Base-by-base conservation (phyloP, 2,329 filamentous ascomycete genomes). In the Trichoderma harzianum region DNA sequence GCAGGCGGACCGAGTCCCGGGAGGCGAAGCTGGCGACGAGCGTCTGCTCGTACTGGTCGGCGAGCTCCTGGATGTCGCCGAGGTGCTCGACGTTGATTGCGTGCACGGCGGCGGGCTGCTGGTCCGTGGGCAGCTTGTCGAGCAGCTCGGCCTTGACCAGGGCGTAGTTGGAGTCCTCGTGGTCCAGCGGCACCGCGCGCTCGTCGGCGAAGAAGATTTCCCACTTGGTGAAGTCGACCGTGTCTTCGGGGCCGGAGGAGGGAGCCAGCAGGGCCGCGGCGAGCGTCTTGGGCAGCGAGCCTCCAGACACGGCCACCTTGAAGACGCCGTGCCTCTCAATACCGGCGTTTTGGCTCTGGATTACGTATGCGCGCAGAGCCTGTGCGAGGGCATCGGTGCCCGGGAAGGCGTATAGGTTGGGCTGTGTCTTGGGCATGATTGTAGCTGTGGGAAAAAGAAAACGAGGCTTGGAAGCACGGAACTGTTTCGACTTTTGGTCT, bases 131-230 rank as follows among this genome's bases (percentile, higher is more conserved):
- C 74, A 98, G 92, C 85, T 97, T 95, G 84, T 95, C 91, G 74
- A 99, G 86, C 65, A 98, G 87, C 83, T 98, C 94, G 62, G 90
- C 85, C 85, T 97, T 96, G 76, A 98, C 84, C 58, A 98, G 89
- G 73, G 86, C 90, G 84, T 98, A 97, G 85, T 98, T 99, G 85
- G 94, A 97, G 85, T 99, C 95, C 75, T 90, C 88, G 83, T 98
- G 92, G 82, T 96, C 91, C 76, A 98, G 91, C 26, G 96, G 93
- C 68, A 98, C 96, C 77, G 93, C 93, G 79, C 96, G 93, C 87
- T 99, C 96, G 81, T 99, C 96, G 79, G 95, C 95, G 83, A 98
- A 98, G 87, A 98, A 99, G 79, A 99, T 93, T 79, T 98, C 93
- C 96, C 96, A 99, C 82, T 93, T 94, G 80, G 87, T 86, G 83